Conservation (phyloP, 208 protist species). For the Strigomonas culicis region DNA sequence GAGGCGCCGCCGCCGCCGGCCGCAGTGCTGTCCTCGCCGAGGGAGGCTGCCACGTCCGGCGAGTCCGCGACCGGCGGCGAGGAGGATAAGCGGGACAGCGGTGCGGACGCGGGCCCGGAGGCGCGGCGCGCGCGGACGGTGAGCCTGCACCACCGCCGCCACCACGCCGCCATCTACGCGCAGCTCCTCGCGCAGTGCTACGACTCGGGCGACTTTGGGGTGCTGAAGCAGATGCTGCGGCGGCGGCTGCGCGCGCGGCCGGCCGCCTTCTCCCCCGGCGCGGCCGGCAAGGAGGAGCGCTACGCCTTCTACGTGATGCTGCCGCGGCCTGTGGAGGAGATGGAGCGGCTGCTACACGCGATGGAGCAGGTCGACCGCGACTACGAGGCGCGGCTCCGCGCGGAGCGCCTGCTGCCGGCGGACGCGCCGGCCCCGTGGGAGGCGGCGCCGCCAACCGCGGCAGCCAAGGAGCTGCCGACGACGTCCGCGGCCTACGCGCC, state of each 20-base stretch:
- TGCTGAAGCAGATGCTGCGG: conserved; percentile 31
- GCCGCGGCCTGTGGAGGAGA: conserved; percentile 39
- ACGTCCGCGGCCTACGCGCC: neutral
- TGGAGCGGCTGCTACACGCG: conserved; percentile 24
- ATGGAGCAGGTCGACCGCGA: conserved; percentile 15
- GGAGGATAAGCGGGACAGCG: neutral
- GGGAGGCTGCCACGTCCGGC: neutral
- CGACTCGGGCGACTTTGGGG: conserved; percentile 41
- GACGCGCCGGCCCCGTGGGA: neutral
- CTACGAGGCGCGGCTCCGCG: conserved; percentile 1
- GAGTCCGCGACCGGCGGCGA: neutral
- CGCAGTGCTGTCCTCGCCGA: neutral
- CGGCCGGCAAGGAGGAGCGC: conserved; percentile 9
- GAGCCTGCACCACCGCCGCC: conserved; percentile 22
- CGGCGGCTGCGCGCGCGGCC: conserved; percentile 21
- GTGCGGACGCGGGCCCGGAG: conserved; percentile 10
- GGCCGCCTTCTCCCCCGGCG: conserved; percentile 2
- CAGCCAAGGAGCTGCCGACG: neutral
- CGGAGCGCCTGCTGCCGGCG: neutral
- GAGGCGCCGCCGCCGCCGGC: neutral
- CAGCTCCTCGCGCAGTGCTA: conserved; percentile 48
- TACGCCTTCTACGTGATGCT: conserved; percentile 28
- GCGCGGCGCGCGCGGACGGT: neutral
- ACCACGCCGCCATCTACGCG: conserved; percentile 27
- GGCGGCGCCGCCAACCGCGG: too few relatives aligned